These are phyloP conservation scores for Mycosphaerelloides madeirae DNA, from an alignment of 2,329 filamentous ascomycete species.

Conservation along the genomic window DNA sequence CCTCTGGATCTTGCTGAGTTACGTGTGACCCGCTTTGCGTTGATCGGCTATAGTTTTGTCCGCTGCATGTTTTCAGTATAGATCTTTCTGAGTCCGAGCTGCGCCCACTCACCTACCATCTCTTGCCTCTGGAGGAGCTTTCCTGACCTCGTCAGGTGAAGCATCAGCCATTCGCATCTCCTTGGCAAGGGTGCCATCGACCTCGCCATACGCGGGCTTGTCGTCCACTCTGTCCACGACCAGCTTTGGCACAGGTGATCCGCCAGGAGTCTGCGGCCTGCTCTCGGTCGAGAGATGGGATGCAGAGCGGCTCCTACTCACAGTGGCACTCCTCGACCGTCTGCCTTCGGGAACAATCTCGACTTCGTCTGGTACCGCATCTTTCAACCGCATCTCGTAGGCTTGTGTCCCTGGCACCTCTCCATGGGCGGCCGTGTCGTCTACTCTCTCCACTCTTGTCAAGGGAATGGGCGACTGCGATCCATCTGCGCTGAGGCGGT, in stretches of 20 bases:
- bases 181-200: constrained; percentile 57
- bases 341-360: constrained; percentile 51
- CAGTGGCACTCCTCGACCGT: constrained; percentile 38
- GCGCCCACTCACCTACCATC: constrained; percentile 53
- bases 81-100: background rate
- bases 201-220: constrained; percentile 55
- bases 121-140: constrained; percentile 40
- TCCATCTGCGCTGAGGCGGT: constrained; percentile 35
- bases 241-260: constrained; percentile 53
- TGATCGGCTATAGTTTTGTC: constrained; percentile 4
- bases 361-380: constrained; percentile 61
- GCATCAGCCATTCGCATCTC: constrained; percentile 55
- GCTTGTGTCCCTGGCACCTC: constrained; percentile 59
- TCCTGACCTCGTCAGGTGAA: constrained; percentile 54
- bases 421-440: constrained; percentile 54
- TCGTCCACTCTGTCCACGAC: constrained; percentile 59
- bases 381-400: constrained; percentile 53
- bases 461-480: constrained; percentile 51
- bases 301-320: constrained; percentile 27
- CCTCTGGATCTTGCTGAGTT: constrained; percentile 21
- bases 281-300: constrained; percentile 39
- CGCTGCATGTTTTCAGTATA: constrained; percentile 5
- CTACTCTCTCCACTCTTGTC: constrained; percentile 60
- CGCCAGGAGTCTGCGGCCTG: constrained; percentile 47
- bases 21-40: constrained; percentile 5